phyloP scores from a whole-genome alignment of 2,329 filamentous ascomycete genomes.

The Karstenula rhodostoma region DNA sequence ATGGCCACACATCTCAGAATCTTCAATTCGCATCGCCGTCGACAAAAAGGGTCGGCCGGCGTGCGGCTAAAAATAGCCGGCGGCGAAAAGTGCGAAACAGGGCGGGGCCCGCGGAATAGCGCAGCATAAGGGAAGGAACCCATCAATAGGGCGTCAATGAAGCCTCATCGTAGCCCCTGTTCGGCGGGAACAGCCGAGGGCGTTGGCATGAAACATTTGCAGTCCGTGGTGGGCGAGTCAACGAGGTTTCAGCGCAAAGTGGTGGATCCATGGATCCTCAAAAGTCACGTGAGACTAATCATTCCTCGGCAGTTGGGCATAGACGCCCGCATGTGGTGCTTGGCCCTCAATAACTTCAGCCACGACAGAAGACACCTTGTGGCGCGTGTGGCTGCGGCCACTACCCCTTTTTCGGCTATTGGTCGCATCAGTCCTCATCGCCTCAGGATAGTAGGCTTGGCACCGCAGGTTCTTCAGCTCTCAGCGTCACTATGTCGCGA shows the following conservation, averaged over 20 bases:
- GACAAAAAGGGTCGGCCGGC: not conserved
- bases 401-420: not conserved
- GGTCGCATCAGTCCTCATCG: not conserved
- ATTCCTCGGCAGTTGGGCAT: not conserved
- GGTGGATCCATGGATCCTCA: not conserved
- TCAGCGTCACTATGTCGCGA: slow-evolving; percentile 1
- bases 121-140: not conserved
- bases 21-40: not conserved
- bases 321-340: not conserved
- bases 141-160: not conserved
- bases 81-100: not conserved
- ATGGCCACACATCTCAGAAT: not conserved
- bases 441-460: not conserved
- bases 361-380: not conserved
- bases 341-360: not conserved
- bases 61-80: slow-evolving; percentile 5
- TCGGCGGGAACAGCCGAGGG: not conserved
- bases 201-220: no score
- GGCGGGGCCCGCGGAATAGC: not conserved
- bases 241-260: no score
- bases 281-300: not conserved
- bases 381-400: not conserved
- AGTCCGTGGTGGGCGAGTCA: no score
- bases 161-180: not conserved
- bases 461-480: not conserved